phyloP scores from a whole-genome alignment of 345 rosid species.

The Brassica carinata region DNA sequence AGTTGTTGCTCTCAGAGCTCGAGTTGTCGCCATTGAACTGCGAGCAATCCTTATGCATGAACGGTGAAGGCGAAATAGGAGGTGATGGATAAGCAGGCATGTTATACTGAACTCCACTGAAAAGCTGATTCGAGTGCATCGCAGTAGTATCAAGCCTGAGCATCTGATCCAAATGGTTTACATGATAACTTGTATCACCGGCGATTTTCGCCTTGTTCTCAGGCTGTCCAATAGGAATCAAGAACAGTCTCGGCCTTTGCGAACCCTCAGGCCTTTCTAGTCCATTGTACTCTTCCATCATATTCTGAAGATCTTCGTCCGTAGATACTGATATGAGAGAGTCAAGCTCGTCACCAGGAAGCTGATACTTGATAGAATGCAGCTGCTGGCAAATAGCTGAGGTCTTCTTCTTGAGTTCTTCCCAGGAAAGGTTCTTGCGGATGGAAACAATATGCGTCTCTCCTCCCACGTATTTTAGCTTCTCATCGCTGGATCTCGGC shows the following conservation, averaged over 20 bases:
- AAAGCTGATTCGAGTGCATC: constrained; percentile 37
- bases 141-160: constrained; percentile 44
- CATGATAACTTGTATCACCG: constrained; percentile 45
- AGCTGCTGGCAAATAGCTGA: constrained; percentile 49
- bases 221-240: constrained; percentile 59
- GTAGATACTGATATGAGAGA: constrained; percentile 68
- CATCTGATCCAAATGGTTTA: constrained; percentile 32
- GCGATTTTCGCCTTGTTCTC: constrained; percentile 44
- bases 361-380: constrained; percentile 68
- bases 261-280: constrained; percentile 55
- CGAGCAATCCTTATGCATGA: constrained; percentile 43
- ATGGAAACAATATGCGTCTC: constrained; percentile 67
- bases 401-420: constrained; percentile 61
- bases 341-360: constrained; percentile 76
- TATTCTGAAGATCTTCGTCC: constrained; percentile 66
- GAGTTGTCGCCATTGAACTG: constrained; percentile 46
- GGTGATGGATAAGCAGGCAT: constrained; percentile 46
- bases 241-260: constrained; percentile 59
- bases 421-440: constrained; percentile 52
- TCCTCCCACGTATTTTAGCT: constrained; percentile 70
- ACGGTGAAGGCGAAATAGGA: constrained; percentile 51
- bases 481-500: constrained; percentile 69
- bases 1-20: constrained; percentile 54
- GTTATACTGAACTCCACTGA: constrained; percentile 41
- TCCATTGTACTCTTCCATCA: constrained; percentile 66